Evolutionary conservation across 495 filamentous ascomycete species (phyloP).

Genomic region (Amphirosellinia nigrospora): DNA sequence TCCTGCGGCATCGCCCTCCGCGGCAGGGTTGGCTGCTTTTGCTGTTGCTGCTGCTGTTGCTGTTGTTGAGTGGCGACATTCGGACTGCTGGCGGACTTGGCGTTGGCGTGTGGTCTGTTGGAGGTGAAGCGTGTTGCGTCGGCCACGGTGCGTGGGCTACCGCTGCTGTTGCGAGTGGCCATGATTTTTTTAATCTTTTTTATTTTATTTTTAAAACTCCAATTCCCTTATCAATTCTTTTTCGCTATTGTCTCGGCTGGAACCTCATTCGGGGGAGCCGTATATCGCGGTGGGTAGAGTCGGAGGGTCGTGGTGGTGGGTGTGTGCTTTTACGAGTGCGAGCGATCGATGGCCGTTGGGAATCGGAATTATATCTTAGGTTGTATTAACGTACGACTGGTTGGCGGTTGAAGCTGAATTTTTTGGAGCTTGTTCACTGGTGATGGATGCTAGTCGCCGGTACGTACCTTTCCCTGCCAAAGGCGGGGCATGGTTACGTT

Average conservation of each 20-base stretch:
- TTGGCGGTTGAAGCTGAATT: constrained; percentile 8
- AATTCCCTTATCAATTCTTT: not conserved
- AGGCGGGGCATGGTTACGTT: no score
- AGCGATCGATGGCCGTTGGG: not conserved
- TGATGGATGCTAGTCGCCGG: constrained; percentile 22
- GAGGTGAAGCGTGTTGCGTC: constrained; percentile 97
- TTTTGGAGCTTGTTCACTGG: constrained; percentile 11
- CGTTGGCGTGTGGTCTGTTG: constrained; percentile 84
- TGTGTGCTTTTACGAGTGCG: not conserved
- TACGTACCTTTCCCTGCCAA: constrained; percentile 3
- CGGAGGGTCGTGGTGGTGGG: not conserved
- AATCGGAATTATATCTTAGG: not conserved
- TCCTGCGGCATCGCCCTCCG: constrained; percentile 54
- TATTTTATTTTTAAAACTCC: not conserved
- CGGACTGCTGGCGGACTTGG: constrained; percentile 56
- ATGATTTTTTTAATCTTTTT: not conserved
- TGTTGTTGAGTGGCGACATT: constrained; percentile 21
- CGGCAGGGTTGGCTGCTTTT: not conserved
- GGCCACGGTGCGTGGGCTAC: constrained; percentile 83
- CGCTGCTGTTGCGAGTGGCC: constrained; percentile 13
- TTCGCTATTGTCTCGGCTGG: not conserved
- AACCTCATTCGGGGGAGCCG: not conserved
- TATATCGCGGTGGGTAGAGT: not conserved
- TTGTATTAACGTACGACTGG: constrained; percentile 9
- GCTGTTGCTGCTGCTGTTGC: not conserved